Conservation (phyloP, 1,284 basidiomycete genomes). For the Anthracocystis panici-leucophaei region DNA sequence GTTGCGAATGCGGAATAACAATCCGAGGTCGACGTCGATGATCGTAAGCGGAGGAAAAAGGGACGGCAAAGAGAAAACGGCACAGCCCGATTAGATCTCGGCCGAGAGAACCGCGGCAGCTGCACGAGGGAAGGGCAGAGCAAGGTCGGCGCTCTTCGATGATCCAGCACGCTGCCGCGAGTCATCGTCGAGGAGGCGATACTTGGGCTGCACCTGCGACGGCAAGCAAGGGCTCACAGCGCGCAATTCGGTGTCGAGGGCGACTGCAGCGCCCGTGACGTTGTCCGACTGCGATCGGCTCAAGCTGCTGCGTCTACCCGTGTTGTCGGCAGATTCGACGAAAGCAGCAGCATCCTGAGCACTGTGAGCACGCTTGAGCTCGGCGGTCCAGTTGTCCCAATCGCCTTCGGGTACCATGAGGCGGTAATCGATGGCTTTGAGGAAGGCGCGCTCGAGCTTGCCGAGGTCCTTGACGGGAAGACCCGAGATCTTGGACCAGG, state of each 20-base stretch:
- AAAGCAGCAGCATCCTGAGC: constrained; percentile 8
- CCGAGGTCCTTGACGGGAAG: constrained; percentile 70
- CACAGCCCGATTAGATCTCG: constrained; percentile 14
- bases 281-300: constrained; percentile 51
- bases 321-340: constrained; percentile 10
- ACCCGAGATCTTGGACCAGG: constrained; percentile 81
- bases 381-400: constrained; percentile 62
- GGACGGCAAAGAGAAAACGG: not conserved
- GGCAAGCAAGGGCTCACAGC: constrained; percentile 38
- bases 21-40: constrained; percentile 17
- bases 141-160: constrained; percentile 12
- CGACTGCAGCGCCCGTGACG: constrained; percentile 36
- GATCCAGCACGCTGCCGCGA: constrained; percentile 9
- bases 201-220: constrained; percentile 45
- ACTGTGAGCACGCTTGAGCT: constrained; percentile 37
- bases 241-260: constrained; percentile 44
- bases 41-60: not conserved
- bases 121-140: constrained; percentile 40
- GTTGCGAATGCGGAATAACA: constrained; percentile 8
- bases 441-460: constrained; percentile 71
- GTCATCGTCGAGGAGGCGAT: constrained; percentile 20
- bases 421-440: constrained; percentile 70
- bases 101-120: constrained; percentile 14
- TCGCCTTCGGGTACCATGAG: constrained; percentile 67
- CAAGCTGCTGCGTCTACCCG: constrained; percentile 30